Evolutionary conservation across 2,329 filamentous ascomycete species (phyloP).

Genomic region (Pestalotiopsis sp.): DNA sequence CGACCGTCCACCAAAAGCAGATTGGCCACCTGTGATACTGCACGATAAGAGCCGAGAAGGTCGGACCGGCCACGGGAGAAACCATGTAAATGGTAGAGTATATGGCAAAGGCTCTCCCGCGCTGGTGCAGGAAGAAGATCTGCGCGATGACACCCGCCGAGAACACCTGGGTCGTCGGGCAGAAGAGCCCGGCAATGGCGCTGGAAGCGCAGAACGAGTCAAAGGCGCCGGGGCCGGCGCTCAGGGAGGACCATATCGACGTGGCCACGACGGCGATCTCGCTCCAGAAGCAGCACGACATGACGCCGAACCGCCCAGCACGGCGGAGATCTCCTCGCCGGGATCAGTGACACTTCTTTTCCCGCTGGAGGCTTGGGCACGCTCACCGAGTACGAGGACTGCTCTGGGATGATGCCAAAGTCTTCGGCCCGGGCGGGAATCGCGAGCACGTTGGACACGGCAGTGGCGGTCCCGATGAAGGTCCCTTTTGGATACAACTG

Average conservation of each 20-base stretch:
- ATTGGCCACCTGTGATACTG: not conserved
- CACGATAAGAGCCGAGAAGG: not conserved
- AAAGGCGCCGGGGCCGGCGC: not conserved
- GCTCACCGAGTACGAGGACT: not conserved
- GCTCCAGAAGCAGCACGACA: slow-evolving; percentile 6
- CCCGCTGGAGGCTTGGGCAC: not conserved
- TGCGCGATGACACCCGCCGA: not conserved
- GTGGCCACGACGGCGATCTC: not conserved
- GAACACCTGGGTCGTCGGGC: not conserved
- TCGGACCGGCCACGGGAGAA: not conserved
- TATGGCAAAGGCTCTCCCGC: slow-evolving; percentile 2
- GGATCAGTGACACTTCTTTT: not conserved
- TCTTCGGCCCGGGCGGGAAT: not conserved
- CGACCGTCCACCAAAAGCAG: slow-evolving; percentile 3
- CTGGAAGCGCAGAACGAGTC: not conserved
- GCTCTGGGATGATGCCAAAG: not conserved
- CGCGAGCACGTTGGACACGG: not conserved
- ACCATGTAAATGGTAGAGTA: not conserved
- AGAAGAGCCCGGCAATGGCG: not conserved
- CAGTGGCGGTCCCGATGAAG: not conserved
- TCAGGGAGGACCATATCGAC: not conserved
- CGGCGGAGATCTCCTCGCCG: not conserved
- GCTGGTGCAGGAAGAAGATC: slow-evolving; percentile 6
- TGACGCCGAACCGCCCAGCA: not conserved
- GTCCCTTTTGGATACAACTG: not conserved